Base-by-base conservation (phyloP, 2,329 filamentous ascomycete species). In the Alternaria longipes region DNA sequence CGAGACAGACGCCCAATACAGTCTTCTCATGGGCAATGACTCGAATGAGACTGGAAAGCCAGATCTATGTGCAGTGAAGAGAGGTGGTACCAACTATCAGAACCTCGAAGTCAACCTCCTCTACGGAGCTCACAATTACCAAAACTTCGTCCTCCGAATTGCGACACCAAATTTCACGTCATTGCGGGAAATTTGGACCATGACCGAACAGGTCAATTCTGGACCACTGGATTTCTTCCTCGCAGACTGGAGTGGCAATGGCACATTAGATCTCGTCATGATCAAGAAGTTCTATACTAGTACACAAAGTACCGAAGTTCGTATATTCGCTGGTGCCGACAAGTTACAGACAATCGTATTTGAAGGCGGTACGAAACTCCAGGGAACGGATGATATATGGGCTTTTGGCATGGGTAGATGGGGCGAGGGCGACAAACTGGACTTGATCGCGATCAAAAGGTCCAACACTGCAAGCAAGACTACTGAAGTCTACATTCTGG, bases 191-290 rank as follows among this genome's bases (percentile, higher is more conserved):
- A 0, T 8, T 12, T 36, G 32, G 32, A 30, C 11, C 4, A 30
- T 12, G 28, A 0, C 28, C 1, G 3, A 0, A 30, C 28, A 30
- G 12, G 0, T 2, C 0, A 11, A 2, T 4, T 0, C 1, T 3
- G 32, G 6, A 34, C 32, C 11, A 4, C 2, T 34, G 5, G 5
- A 34, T 14, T 34, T 34, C 14, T 6, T 16, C 0, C 32, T 34
- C 32, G 14, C 14, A 16, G 32, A 34, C 14, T 34, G 32, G 32
- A 34, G 11, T 0, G 32, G 32, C 1, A 14, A 34, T 34, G 32
- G 32, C 0, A 34, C 5, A 0, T 34, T 34, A 1, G 32, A 34
- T 34, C 32, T 34, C 0, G 32, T 34, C 0, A 16, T 34, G 12
- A 34, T 34, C 32, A 34, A 16, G 5, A 34, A 16, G 6, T 34